phyloP scores from a whole-genome alignment of 176 grass and related monocot species.

The Oropetium thomaeum region DNA sequence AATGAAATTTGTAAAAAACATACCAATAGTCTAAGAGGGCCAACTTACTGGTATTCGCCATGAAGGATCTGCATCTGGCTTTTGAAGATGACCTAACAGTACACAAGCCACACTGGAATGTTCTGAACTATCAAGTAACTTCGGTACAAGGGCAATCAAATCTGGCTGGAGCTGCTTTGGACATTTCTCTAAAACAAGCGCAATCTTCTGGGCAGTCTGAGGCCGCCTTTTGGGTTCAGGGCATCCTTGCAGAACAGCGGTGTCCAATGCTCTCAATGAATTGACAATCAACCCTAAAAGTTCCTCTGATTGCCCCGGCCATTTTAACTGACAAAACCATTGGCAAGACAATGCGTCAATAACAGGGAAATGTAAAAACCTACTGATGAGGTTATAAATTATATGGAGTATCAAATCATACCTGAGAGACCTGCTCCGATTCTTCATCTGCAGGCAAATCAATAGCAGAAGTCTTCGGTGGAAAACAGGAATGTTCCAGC shows the following conservation, averaged over 20 bases:
- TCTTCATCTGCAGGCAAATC: slow-evolving; percentile 53
- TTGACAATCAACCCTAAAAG: slow-evolving; percentile 83
- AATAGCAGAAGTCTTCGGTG: slow-evolving; percentile 38
- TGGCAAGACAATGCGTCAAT: slow-evolving; percentile 26
- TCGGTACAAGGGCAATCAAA: slow-evolving; percentile 80
- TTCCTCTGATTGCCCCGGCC: slow-evolving; percentile 84
- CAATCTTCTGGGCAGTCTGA: slow-evolving; percentile 73
- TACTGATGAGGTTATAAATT: slow-evolving; percentile 10
- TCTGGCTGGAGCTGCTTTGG: slow-evolving; percentile 81
- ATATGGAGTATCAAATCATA: slow-evolving; percentile 39
- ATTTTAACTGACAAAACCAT: slow-evolving; percentile 65
- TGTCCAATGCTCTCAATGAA: slow-evolving; percentile 76
- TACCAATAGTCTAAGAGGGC: not conserved
- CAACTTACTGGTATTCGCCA: slow-evolving; percentile 66
- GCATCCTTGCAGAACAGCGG: slow-evolving; percentile 66
- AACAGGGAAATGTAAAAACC: slow-evolving; percentile 10
- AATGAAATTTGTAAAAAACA: not conserved
- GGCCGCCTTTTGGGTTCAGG: slow-evolving; percentile 63
- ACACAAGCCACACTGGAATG: slow-evolving; percentile 72
- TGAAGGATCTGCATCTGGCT: slow-evolving; percentile 57
- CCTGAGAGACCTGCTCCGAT: slow-evolving; percentile 42
- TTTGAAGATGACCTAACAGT: slow-evolving; percentile 62
- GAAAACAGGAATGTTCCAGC: slow-evolving; percentile 42
- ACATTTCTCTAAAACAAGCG: slow-evolving; percentile 73
- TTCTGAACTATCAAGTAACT: slow-evolving; percentile 78